A percentile compares a stretch with the other conserved stretches of the same genome.
These are phyloP conservation scores for Colletotrichum navitas DNA, from an alignment of 2,329 filamentous ascomycete genomes.

Conservation along the genomic window DNA sequence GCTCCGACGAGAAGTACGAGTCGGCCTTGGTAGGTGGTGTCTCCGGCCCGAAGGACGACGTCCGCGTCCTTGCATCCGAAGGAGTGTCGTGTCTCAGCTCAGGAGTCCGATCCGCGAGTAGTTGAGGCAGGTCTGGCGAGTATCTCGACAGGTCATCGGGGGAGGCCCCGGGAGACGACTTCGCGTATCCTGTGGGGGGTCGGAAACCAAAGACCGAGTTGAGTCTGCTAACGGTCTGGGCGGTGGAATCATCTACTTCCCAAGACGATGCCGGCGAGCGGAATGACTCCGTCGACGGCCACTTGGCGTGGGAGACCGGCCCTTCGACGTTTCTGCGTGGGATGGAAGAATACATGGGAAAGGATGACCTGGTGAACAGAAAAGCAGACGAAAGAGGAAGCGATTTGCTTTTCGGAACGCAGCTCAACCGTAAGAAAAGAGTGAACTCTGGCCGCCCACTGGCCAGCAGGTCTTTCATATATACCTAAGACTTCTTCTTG, in stretches of 20 bases:
- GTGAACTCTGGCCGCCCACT: constrained; percentile 21
- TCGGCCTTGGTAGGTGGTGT: constrained; percentile 34
- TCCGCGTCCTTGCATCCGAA: constrained; percentile 31
- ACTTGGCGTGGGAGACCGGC: constrained; percentile 36
- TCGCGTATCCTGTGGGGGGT: constrained; percentile 20
- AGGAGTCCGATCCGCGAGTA: constrained; percentile 19
- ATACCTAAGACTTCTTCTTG: constrained; percentile 22
- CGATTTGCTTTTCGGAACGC: constrained; percentile 29
- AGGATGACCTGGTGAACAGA: constrained; percentile 25
- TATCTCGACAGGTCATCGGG: constrained; percentile 27
- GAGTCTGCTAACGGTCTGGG: constrained; percentile 35
- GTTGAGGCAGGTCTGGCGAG: constrained; percentile 27
- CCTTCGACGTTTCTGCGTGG: constrained; percentile 33
- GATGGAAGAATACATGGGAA: constrained; percentile 34
- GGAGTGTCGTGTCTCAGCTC: constrained; percentile 38
- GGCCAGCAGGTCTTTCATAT: constrained; percentile 31
- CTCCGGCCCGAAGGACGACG: constrained; percentile 37
- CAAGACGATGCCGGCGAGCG: constrained; percentile 25
- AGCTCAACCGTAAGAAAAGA: constrained; percentile 33
- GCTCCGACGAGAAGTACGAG: constrained; percentile 25
- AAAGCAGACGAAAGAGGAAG: constrained; percentile 30
- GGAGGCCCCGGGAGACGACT: constrained; percentile 1
- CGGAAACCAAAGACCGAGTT: constrained; percentile 37
- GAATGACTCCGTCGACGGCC: constrained; percentile 24
- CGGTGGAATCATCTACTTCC: constrained; percentile 37